These are phyloP conservation scores for Coniophora puteana DNA, from an alignment of 1,284 basidiomycete species.

Conservation along the genomic window DNA sequence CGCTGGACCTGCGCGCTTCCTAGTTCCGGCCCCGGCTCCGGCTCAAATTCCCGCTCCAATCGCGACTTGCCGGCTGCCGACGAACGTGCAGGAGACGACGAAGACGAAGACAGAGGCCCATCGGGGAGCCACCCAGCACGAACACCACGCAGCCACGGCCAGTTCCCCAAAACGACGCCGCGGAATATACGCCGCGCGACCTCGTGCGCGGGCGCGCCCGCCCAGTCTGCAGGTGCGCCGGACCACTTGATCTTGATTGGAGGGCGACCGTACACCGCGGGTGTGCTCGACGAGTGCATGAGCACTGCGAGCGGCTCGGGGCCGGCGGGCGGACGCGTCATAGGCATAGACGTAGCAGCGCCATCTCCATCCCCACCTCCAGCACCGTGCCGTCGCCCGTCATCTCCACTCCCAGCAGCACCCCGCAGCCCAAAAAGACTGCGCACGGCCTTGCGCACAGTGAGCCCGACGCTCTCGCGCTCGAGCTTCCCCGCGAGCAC, in stretches of 20 bases:
- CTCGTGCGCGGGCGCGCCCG: conserved; percentile 38
- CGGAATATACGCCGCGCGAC: conserved; percentile 46
- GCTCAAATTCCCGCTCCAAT: too few relatives aligned
- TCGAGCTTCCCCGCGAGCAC: conserved; percentile 48
- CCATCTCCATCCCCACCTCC: conserved; percentile 6
- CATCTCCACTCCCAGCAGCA: conserved; percentile 16
- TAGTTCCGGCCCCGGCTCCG: too few relatives aligned
- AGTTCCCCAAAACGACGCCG: conserved; percentile 48
- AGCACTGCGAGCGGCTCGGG: conserved; percentile 15
- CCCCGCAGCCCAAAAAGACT: conserved; percentile 9
- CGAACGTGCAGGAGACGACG: too few relatives aligned
- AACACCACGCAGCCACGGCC: conserved; percentile 29
- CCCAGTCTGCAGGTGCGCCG: conserved; percentile 47
- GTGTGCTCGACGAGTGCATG: conserved; percentile 14
- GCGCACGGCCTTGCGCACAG: conserved; percentile 28
- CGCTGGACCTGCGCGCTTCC: too few relatives aligned
- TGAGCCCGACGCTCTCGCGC: conserved; percentile 40
- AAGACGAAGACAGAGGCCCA: too few relatives aligned
- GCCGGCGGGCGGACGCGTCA: too few relatives aligned
- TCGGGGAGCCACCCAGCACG: conserved; percentile 22
- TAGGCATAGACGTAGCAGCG: too few relatives aligned
- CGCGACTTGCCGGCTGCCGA: too few relatives aligned
- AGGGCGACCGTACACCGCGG: conserved; percentile 31
- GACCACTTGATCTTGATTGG: too few relatives aligned
- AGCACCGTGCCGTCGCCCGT: conserved; percentile 24